Evolutionary conservation across 257 asterid species (phyloP), one percentile per base, ranked within the genome.

Genomic region (Solanum virginianum): DNA sequence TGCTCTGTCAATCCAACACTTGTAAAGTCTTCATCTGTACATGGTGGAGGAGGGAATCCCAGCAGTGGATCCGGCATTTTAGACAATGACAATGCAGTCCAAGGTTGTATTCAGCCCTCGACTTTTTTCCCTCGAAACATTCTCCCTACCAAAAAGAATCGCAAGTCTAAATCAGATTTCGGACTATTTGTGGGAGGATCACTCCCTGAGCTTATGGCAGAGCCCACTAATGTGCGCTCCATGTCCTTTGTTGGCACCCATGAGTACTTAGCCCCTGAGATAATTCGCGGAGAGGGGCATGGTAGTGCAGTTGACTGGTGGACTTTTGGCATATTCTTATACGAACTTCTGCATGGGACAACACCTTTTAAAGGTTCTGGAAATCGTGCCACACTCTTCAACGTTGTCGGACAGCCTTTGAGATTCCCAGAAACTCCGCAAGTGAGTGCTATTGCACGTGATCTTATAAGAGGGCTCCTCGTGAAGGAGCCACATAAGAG

Each of bases 1-100:
- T 95, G 99, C 92, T 90, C 97, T 1, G 99, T 95, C 80, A 90
- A 87, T 80, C 99, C 99, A 51, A 95, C 98, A 0, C 98, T 95
- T 2, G 98, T 95, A 24, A 95, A 93, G 65, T 92, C 97, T 15
- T 94, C 99, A 8, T 92, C 94, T 1, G 91, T 88, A 17, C 97
- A 94, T 56, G 86, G 82, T 26, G 88, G 85, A 55, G 86, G 83
- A n/a, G 88, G 84, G 14, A 91, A 85, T 87, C 32, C 85, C 2
- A 86, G 79, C 39, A 87, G 66, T 3, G 68, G 85, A 6, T 70
- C 74, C 4, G 88, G 88, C 59, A 89, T 89, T 66, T 83, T 88
- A 74, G 92, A 86, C 43, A 87, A 85, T 18, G 92, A 88, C 45
- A 41, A 72, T 43, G 84, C 84, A 53, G 83, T 87, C 39, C 89